Conservation (phyloP, 2,329 filamentous ascomycete genomes). For the Xylaria polymorpha region DNA sequence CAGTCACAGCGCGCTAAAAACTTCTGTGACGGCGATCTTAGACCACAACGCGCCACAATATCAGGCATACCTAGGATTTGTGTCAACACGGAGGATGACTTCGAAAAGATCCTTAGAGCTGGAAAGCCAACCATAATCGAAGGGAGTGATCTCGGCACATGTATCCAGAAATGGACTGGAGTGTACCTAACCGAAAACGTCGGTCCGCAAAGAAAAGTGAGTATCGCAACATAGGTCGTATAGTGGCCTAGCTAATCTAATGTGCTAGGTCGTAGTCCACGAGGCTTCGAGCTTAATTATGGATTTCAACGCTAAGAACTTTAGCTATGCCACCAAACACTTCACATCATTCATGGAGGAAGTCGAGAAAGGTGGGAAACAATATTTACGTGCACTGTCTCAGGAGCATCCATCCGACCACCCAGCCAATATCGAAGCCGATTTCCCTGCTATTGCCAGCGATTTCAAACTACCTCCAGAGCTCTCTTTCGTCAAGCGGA, state of each 20-base stretch:
- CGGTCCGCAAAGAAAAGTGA: slow-evolving; percentile 70
- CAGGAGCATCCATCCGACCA: slow-evolving; percentile 72
- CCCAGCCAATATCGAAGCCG: slow-evolving; percentile 75
- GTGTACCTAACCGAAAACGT: slow-evolving; percentile 73
- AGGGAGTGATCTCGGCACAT: slow-evolving; percentile 73
- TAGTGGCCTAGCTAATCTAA: slow-evolving; percentile 15
- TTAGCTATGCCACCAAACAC: slow-evolving; percentile 75
- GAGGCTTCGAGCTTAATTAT: slow-evolving; percentile 73
- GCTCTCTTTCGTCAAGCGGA: slow-evolving; percentile 68
- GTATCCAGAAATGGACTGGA: slow-evolving; percentile 73
- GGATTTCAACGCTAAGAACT: slow-evolving; percentile 88
- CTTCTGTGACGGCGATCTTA: not conserved
- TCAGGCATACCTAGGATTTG: slow-evolving; percentile 62
- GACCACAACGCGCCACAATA: slow-evolving; percentile 46
- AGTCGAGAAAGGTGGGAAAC: slow-evolving; percentile 66
- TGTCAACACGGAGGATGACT: slow-evolving; percentile 65
- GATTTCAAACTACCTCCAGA: slow-evolving; percentile 78
- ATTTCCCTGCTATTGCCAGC: slow-evolving; percentile 75
- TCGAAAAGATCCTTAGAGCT: slow-evolving; percentile 67
- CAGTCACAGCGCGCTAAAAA: slow-evolving; percentile 16
- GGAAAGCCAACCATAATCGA: slow-evolving; percentile 74
- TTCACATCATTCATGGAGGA: slow-evolving; percentile 75
- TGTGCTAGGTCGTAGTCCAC: slow-evolving; percentile 75
- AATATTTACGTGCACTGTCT: slow-evolving; percentile 85
- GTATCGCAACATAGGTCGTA: slow-evolving; percentile 22